These are phyloP conservation scores for Tuber aestivum DNA, from an alignment of 495 filamentous ascomycete genomes.

Conservation along the genomic window DNA sequence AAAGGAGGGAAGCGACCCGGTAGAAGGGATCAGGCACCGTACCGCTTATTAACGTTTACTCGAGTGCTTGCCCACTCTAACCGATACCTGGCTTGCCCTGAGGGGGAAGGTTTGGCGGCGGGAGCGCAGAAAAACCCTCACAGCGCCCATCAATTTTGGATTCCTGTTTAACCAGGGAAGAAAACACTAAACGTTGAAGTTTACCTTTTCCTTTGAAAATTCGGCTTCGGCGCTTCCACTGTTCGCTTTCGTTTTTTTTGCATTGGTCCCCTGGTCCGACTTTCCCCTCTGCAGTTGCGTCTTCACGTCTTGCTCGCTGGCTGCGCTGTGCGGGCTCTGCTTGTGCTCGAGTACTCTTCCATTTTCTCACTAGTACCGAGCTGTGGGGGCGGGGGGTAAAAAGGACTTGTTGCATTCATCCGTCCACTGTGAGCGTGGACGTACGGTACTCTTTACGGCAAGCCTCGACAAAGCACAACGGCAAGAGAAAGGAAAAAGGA, in stretches of 20 bases:
- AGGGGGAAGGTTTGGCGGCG: not conserved
- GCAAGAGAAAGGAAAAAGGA: not conserved
- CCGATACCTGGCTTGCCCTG: not conserved
- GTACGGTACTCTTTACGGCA: not conserved
- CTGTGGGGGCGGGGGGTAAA: not conserved
- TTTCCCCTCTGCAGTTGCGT: not conserved
- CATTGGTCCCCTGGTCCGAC: not conserved
- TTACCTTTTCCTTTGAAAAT: not conserved
- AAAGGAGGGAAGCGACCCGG: not conserved
- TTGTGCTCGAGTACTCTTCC: not conserved
- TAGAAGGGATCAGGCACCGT: not conserved
- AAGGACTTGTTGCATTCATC: not conserved
- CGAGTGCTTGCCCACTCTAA: not conserved
- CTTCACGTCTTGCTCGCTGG: not conserved
- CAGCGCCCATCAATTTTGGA: not conserved
- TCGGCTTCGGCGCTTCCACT: not conserved
- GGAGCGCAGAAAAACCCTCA: slow-evolving; percentile 2
- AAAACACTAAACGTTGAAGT: not conserved
- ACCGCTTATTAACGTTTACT: not conserved
- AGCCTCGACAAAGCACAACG: not conserved
- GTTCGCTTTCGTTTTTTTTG: not conserved
- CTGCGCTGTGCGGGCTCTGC: not conserved
- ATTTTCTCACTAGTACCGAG: not conserved
- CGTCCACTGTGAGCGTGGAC: not conserved
- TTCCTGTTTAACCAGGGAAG: not conserved